These are phyloP conservation scores for Phytopythium ostracodes DNA, from an alignment of 352 stramenopile species.

Conservation along the genomic window DNA sequence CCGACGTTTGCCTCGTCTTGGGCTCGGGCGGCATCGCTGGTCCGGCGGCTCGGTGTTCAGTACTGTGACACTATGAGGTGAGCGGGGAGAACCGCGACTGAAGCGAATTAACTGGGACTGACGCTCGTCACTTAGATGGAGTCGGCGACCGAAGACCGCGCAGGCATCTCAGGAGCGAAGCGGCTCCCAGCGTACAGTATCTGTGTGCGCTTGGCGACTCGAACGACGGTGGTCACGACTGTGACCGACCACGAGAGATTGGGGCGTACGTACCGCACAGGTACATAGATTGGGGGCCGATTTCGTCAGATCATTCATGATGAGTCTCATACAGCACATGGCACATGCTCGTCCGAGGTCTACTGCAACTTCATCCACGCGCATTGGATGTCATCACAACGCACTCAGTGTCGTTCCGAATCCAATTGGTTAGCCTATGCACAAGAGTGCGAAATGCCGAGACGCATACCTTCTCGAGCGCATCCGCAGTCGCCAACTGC, in stretches of 20 bases:
- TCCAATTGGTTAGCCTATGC: no score
- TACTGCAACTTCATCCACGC: neutral
- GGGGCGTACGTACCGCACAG: neutral
- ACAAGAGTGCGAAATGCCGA: no score
- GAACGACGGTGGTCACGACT: neutral
- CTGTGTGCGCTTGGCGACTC: no score
- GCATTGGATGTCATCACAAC: neutral
- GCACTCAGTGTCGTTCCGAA: neutral
- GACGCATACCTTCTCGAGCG: no score
- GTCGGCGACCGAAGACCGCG: no score
- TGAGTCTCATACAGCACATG: neutral
- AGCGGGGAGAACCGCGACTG: no score
- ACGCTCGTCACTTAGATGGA: neutral
- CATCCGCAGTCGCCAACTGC: no score
- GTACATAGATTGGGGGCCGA: neutral
- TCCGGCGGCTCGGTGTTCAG: neutral
- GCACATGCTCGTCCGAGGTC: neutral
- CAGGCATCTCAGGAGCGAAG: no score
- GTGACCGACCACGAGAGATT: neutral
- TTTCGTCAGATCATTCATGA: neutral
- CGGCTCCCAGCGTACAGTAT: no score
- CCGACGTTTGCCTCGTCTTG: neutral
- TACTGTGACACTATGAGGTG: no score
- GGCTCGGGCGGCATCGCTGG: neutral
- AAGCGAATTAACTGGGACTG: neutral